phyloP scores from a whole-genome alignment of 2,329 filamentous ascomycete species.

The Xylaria sp. region DNA sequence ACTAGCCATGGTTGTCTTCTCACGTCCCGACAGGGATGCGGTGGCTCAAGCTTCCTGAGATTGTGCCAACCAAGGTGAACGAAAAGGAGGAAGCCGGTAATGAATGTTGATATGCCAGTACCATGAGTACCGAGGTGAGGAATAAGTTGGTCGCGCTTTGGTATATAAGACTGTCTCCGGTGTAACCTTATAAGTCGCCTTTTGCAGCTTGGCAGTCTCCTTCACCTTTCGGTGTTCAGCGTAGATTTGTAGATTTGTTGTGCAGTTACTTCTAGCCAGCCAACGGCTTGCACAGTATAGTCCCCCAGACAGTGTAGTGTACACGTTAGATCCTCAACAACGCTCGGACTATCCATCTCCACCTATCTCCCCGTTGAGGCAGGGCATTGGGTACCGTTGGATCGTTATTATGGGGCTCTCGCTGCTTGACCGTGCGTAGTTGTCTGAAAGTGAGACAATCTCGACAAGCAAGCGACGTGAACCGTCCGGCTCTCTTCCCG shows the following conservation, averaged over 20 bases:
- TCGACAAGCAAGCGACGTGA: not conserved
- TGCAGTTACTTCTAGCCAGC: not conserved
- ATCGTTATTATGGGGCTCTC: not conserved
- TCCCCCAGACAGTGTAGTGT: not conserved
- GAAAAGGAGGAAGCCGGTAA: not conserved
- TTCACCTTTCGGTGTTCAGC: not conserved
- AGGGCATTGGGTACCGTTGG: slow-evolving; percentile 2
- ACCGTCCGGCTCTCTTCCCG: not conserved
- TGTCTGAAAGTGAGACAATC: not conserved
- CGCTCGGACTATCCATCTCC: slow-evolving; percentile 2
- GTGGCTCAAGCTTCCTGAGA: not conserved
- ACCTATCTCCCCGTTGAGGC: not conserved
- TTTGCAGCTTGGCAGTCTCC: not conserved
- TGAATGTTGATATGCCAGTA: not conserved
- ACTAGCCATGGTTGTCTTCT: slow-evolving; percentile 30
- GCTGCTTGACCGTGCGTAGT: slow-evolving; percentile 11
- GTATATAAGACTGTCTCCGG: not conserved
- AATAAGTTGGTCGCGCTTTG: not conserved
- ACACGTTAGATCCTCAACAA: not conserved
- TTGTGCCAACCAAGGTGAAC: not conserved
- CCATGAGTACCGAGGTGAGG: not conserved
- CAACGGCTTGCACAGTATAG: not conserved
- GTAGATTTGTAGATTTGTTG: too few species aligned
- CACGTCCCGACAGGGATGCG: not conserved
- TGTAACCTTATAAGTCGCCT: not conserved